A percentile compares a stretch with the other conserved stretches of the same genome.
phyloP scores from a whole-genome alignment of 164 flowering plant genomes.

The Sedum album region DNA sequence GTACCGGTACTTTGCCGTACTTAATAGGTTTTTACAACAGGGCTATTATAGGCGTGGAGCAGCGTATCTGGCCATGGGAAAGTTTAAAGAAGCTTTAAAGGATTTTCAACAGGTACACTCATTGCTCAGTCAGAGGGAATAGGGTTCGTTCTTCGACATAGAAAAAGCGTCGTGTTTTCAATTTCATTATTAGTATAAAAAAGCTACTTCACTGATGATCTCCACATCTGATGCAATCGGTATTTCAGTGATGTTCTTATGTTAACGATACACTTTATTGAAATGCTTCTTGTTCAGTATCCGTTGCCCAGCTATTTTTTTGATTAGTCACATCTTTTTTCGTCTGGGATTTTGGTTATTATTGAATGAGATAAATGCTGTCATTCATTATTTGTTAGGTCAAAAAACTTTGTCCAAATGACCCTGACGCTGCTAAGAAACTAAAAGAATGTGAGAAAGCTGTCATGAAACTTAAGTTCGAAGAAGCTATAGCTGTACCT shows the following conservation, averaged over 20 bases:
- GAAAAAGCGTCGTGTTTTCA: not conserved
- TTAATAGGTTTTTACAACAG: constrained; percentile 24
- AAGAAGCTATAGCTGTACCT: constrained; percentile 88
- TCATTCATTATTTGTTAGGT: constrained; percentile 33
- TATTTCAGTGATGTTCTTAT: not conserved
- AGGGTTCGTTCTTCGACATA: not conserved
- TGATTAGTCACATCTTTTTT: not conserved
- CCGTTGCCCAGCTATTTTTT: not conserved
- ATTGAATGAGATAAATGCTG: not conserved
- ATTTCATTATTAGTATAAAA: too few relatives aligned
- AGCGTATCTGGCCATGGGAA: constrained; percentile 94
- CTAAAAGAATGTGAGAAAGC: constrained; percentile 97
- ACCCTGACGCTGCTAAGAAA: constrained; percentile 90
- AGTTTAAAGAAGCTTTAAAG: constrained; percentile 94
- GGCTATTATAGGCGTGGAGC: constrained; percentile 97
- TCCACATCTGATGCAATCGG: not conserved
- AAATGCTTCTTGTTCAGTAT: not conserved
- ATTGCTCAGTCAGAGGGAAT: not conserved
- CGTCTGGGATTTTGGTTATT: not conserved
- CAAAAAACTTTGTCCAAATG: constrained; percentile 81
- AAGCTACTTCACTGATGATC: not conserved
- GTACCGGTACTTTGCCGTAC: not conserved
- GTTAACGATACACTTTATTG: not conserved
- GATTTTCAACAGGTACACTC: constrained; percentile 85
- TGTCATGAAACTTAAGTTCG: constrained; percentile 88